Conservation (phyloP, 1,284 basidiomycete species). For the Pisolithus thermaeus region DNA sequence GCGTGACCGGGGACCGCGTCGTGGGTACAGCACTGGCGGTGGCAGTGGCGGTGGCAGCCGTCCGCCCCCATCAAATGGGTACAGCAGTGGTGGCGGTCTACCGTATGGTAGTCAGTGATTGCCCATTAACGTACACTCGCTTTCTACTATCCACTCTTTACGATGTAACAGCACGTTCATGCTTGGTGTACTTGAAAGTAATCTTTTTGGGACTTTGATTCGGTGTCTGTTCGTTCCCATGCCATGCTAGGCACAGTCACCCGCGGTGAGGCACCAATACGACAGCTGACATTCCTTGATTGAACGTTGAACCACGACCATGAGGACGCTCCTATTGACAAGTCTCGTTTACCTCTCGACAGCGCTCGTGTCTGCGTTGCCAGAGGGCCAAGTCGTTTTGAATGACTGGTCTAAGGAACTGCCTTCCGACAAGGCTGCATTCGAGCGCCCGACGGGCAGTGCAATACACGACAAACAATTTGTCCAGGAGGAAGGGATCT, state of each 20-base stretch:
- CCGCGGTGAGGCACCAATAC: too few species aligned
- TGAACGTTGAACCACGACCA: constrained; percentile 13
- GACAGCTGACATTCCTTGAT: not conserved
- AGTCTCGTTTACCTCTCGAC: constrained; percentile 23
- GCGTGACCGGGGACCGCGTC: constrained; percentile 6
- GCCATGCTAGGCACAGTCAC: not conserved
- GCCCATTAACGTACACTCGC: not conserved
- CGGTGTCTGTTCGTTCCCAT: not conserved
- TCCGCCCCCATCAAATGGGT: constrained; percentile 9
- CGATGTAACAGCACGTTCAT: not conserved
- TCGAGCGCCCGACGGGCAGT: not conserved
- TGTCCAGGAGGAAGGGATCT: constrained; percentile 56
- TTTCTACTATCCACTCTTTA: too few species aligned
- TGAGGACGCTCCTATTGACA: constrained; percentile 22
- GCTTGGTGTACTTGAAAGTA: not conserved
- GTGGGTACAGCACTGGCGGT: constrained; percentile 12
- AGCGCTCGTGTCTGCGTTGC: constrained; percentile 23
- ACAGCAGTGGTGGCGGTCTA: not conserved
- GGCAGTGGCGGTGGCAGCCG: constrained; percentile 2
- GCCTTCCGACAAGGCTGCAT: not conserved
- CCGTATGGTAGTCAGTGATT: not conserved
- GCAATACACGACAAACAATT: constrained; percentile 59
- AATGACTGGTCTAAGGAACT: constrained; percentile 33
- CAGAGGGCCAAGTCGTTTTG: constrained; percentile 31
- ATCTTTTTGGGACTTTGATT: not conserved